These are phyloP conservation scores for Fraxinus platypoda DNA, from an alignment of 305 asterid species.

Conservation along the genomic window DNA sequence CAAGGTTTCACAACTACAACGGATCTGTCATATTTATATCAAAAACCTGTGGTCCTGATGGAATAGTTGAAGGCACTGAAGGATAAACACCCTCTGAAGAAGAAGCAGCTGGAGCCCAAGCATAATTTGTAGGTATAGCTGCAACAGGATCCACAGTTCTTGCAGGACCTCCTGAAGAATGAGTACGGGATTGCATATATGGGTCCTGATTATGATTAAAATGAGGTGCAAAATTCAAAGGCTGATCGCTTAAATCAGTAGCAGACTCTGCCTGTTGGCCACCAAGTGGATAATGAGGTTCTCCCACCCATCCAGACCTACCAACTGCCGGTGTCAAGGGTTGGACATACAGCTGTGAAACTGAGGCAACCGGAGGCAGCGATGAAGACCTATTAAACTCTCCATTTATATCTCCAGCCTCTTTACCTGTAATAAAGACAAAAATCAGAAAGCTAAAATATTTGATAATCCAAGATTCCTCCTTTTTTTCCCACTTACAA, in stretches of 20 bases:
- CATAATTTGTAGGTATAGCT: slow-evolving; percentile 57
- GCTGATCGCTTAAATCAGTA: slow-evolving; percentile 58
- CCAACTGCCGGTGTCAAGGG: slow-evolving; percentile 37
- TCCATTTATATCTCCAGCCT: slow-evolving; percentile 49
- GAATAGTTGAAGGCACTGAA: slow-evolving; percentile 50
- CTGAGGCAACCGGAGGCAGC: slow-evolving; percentile 37
- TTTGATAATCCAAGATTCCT: background rate
- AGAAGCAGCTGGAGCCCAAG: slow-evolving; percentile 62
- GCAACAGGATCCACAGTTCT: slow-evolving; percentile 52
- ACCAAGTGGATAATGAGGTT: slow-evolving; percentile 40
- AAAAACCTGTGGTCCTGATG: slow-evolving; percentile 66
- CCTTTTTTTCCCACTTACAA: background rate
- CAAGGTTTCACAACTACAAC: slow-evolving; percentile 14
- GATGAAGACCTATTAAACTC: slow-evolving; percentile 45
- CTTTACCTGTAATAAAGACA: slow-evolving; percentile 54
- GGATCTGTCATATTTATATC: slow-evolving; percentile 18
- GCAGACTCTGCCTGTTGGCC: slow-evolving; percentile 43
- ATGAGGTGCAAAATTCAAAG: slow-evolving; percentile 64
- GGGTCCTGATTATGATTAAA: slow-evolving; percentile 48
- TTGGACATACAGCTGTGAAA: slow-evolving; percentile 49
- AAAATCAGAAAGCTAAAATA: slow-evolving; percentile 26
- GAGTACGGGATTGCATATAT: slow-evolving; percentile 47
- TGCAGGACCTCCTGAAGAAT: slow-evolving; percentile 47
- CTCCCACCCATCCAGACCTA: slow-evolving; percentile 53
- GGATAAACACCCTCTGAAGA: slow-evolving; percentile 56